Evolutionary conservation across 805 yeast species (phyloP).

Genomic region (Starmerella etchellsii): DNA sequence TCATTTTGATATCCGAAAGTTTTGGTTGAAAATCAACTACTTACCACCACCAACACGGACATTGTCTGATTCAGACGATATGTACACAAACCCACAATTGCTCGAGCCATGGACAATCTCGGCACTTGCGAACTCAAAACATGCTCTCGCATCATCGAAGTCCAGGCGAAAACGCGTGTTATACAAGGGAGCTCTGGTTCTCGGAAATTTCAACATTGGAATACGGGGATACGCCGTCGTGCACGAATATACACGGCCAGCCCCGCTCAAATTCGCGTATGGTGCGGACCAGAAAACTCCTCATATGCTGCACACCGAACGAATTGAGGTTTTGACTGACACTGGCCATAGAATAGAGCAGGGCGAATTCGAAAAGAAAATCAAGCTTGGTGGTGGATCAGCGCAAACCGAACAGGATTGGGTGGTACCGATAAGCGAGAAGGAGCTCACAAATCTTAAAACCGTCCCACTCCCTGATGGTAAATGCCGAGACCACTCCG

Average conservation of each 20-base stretch:
- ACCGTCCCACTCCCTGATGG: neutral
- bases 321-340: conserved; percentile 2
- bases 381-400: conserved; percentile 3
- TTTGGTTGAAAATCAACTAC: conserved; percentile 16
- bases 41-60: conserved; percentile 1
- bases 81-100: neutral
- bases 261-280: conserved; percentile 29
- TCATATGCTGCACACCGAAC: conserved; percentile 30
- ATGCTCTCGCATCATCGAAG: conserved; percentile 6
- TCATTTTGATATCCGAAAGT: conserved; percentile 12
- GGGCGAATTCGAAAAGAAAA: neutral
- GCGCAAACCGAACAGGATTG: conserved; percentile 3
- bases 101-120: conserved; percentile 7
- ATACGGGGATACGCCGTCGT: conserved; percentile 50
- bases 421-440: conserved; percentile 1
- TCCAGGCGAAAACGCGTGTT: conserved; percentile 8
- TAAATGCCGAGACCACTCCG: conserved; percentile 23
- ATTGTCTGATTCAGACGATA: neutral
- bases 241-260: conserved; percentile 2
- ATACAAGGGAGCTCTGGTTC: conserved; percentile 6
- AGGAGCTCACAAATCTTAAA: conserved; percentile 2
- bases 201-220: conserved; percentile 39
- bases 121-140: conserved; percentile 1
- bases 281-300: conserved; percentile 36
- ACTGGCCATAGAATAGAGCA: conserved; percentile 8